These are phyloP conservation scores for Aspergillus saccharolyticus DNA, from an alignment of 495 filamentous ascomycete genomes.

Conservation along the genomic window DNA sequence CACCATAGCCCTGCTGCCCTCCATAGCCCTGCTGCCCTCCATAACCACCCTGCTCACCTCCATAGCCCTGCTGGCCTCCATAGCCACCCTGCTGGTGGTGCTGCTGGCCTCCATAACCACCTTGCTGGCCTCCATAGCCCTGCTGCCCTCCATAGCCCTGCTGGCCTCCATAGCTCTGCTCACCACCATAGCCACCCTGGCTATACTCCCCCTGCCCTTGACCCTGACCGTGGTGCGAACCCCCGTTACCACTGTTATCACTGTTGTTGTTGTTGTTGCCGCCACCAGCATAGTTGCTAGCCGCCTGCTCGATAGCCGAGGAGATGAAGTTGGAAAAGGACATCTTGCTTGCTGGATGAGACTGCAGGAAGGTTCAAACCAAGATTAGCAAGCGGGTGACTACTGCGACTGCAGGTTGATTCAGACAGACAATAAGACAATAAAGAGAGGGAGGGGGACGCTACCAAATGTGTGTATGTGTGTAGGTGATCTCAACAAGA, in stretches of 20 bases:
- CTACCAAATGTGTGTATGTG: no score
- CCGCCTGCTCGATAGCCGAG: constrained; percentile 3
- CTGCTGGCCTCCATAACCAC: neutral
- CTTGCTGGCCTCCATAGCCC: neutral
- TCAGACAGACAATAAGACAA: no score
- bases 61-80: constrained; percentile 7
- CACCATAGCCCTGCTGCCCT: neutral
- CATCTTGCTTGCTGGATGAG: constrained; percentile 1
- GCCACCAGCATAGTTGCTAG: constrained; percentile 14
- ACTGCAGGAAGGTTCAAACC: no score
- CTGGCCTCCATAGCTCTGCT: no score
- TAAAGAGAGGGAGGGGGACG: no score
- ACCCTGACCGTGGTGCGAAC: no score
- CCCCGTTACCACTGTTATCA: neutral
- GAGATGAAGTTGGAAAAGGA: constrained; percentile 12
- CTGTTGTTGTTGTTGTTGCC: neutral
- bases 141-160: no score
- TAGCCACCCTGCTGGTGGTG: neutral
- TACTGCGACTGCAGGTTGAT: no score
- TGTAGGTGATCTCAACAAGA: no score
- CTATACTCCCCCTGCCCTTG: no score
- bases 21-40: constrained; percentile 3
- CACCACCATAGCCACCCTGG: neutral
- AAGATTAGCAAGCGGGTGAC: no score
- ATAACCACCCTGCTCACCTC: neutral